These are phyloP conservation scores for Sechiopsis laciniata DNA, from an alignment of 306 rosid genomes.

Conservation along the genomic window DNA sequence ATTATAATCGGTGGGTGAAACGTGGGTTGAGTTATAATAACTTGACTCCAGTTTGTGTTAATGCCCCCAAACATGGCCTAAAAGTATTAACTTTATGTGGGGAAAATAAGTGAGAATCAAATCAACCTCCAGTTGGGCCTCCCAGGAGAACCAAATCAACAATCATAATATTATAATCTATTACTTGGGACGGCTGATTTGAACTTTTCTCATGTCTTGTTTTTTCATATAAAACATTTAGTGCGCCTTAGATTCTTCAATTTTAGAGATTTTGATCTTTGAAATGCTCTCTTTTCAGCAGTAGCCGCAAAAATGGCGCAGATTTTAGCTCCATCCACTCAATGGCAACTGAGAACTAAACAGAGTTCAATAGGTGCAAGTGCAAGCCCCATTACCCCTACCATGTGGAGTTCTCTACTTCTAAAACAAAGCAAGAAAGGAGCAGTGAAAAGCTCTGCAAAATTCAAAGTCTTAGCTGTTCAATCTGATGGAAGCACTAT, in stretches of 20 bases:
- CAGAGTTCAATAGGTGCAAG: slow-evolving; percentile 30
- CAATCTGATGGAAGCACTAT: slow-evolving; percentile 55
- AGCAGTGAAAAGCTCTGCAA: slow-evolving; percentile 39
- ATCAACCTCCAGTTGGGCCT: too few species aligned
- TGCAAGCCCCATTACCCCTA: slow-evolving; percentile 52
- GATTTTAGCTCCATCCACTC: slow-evolving; percentile 89
- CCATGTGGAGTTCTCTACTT: slow-evolving; percentile 68
- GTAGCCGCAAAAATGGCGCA: slow-evolving; percentile 72
- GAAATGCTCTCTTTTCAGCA: slow-evolving; percentile 24
- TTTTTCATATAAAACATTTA: neutral
- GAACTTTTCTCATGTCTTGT: neutral
- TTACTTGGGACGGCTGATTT: slow-evolving; percentile 3
- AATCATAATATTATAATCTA: neutral
- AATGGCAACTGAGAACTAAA: slow-evolving; percentile 70
- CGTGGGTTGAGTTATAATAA: too few species aligned
- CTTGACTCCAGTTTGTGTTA: too few species aligned
- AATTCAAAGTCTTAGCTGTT: slow-evolving; percentile 51
- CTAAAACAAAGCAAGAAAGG: slow-evolving; percentile 65
- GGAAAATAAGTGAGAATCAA: neutral
- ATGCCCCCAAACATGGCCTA: too few species aligned
- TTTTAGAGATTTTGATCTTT: neutral
- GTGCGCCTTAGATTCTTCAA: neutral
- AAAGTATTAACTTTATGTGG: too few species aligned
- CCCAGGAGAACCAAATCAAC: neutral
- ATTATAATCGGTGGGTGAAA: too few species aligned